A percentile compares a stretch with the other conserved stretches of the same genome.
Conservation (phyloP, 768 basidiomycete species). For the Rhizopogon roseolus region DNA sequence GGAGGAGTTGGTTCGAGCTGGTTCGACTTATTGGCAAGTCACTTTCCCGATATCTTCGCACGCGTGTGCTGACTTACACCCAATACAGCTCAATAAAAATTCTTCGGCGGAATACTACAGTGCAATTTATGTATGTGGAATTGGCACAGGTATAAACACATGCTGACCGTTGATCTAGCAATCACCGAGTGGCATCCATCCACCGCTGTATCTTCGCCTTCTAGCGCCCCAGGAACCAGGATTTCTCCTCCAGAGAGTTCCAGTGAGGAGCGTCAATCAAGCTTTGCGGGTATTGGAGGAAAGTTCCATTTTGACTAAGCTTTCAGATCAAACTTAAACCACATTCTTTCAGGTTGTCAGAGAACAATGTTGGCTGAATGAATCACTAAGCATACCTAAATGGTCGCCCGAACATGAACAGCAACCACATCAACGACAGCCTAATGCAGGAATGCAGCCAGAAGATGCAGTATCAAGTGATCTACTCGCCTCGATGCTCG, state of each 20-base stretch:
- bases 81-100: constrained; percentile 49
- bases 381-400: constrained; percentile 51
- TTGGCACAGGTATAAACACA: background rate
- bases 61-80: constrained; percentile 1
- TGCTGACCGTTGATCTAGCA: constrained; percentile 33
- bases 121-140: constrained; percentile 53
- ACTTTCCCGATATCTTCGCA: background rate
- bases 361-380: constrained; percentile 85
- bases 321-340: background rate
- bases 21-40: constrained; percentile 27
- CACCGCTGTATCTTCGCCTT: constrained; percentile 64
- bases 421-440: background rate
- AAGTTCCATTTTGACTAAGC: constrained; percentile 5
- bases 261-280: constrained; percentile 67
- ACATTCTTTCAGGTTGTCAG: constrained; percentile 51
- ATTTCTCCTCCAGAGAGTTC: constrained; percentile 65
- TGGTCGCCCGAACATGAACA: constrained; percentile 51
- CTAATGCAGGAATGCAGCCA: constrained; percentile 15
- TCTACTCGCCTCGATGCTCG: constrained; percentile 60
- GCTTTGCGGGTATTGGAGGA: constrained; percentile 77
- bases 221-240: constrained; percentile 72
- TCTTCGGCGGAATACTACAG: constrained; percentile 61
- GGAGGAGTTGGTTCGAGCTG: constrained; percentile 15
- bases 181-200: constrained; percentile 64
- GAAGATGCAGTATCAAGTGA: constrained; percentile 39